Conservation (phyloP, 805 yeast species). For the Zygotorulaspora chibaensis region DNA sequence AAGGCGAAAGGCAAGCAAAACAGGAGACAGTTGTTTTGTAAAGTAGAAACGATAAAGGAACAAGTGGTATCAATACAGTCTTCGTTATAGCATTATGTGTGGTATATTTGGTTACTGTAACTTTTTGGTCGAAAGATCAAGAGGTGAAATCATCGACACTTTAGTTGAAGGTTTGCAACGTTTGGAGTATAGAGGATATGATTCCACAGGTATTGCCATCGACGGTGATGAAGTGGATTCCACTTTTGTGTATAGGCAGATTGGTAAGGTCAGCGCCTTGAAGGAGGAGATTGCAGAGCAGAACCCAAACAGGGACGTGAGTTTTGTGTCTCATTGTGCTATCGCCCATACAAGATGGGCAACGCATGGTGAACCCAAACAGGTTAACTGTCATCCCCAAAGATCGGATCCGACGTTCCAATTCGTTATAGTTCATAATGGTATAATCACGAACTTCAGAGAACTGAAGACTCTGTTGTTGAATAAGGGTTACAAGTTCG, state of each 20-base stretch:
- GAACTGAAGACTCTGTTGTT: slow-evolving; percentile 79
- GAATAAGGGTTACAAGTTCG: slow-evolving; percentile 77
- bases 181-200: slow-evolving; percentile 97
- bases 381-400: slow-evolving; percentile 91
- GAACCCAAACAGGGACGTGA: slow-evolving; percentile 54
- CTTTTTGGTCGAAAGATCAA: slow-evolving; percentile 82
- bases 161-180: slow-evolving; percentile 82
- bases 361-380: slow-evolving; percentile 92
- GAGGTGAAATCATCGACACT: slow-evolving; percentile 90
- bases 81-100: slow-evolving; percentile 43
- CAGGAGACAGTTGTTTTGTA: neutral
- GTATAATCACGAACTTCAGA: slow-evolving; percentile 94
- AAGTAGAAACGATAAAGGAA: too few relatives aligned
- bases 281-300: slow-evolving; percentile 54
- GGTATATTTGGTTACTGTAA: slow-evolving; percentile 98
- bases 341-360: slow-evolving; percentile 99
- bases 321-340: slow-evolving; percentile 83
- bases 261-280: slow-evolving; percentile 86
- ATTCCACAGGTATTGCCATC: slow-evolving; percentile 93
- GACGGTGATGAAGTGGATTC: slow-evolving; percentile 80
- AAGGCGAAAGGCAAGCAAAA: neutral
- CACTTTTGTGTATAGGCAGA: slow-evolving; percentile 71
- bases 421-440: slow-evolving; percentile 93
- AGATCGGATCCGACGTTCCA: slow-evolving; percentile 78
- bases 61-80: too few relatives aligned